phyloP scores from a whole-genome alignment of 768 basidiomycete genomes.

The Mycena vulgaris region DNA sequence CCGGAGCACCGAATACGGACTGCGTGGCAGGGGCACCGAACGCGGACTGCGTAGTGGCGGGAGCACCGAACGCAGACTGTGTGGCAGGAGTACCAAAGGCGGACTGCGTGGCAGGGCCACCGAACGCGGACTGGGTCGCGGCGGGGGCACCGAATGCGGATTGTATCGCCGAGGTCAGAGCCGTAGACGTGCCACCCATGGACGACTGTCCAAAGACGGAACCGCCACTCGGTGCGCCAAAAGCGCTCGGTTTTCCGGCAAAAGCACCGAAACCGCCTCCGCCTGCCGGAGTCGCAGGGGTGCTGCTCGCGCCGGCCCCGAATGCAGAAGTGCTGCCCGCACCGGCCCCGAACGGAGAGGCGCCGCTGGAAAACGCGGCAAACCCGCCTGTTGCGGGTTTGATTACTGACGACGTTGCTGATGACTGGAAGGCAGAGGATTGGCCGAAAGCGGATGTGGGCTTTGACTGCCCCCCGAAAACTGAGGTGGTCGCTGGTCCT shows the following conservation, averaged over 20 bases:
- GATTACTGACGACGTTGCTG: slow-evolving; percentile 25
- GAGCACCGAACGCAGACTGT: not conserved
- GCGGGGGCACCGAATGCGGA: slow-evolving; percentile 53
- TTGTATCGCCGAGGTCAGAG: slow-evolving; percentile 32
- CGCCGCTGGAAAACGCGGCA: slow-evolving; percentile 35
- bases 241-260: slow-evolving; percentile 35
- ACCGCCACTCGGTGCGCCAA: slow-evolving; percentile 32
- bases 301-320: slow-evolving; percentile 43
- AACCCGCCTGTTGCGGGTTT: slow-evolving; percentile 33
- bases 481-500: slow-evolving; percentile 24
- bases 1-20: slow-evolving; percentile 37
- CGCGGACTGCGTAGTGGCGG: not conserved
- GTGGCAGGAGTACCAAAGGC: not conserved
- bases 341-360: slow-evolving; percentile 32
- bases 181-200: slow-evolving; percentile 14
- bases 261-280: slow-evolving; percentile 41
- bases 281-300: slow-evolving; percentile 43
- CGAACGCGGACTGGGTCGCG: not conserved
- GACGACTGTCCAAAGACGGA: slow-evolving; percentile 50
- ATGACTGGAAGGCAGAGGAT: slow-evolving; percentile 42
- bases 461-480: slow-evolving; percentile 41
- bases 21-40: slow-evolving; percentile 8
- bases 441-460: slow-evolving; percentile 42
- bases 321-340: slow-evolving; percentile 40
- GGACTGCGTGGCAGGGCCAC: not conserved